Evolutionary conservation across 2,329 filamentous ascomycete species (phyloP).

Genomic region (Botrytis medusae): DNA sequence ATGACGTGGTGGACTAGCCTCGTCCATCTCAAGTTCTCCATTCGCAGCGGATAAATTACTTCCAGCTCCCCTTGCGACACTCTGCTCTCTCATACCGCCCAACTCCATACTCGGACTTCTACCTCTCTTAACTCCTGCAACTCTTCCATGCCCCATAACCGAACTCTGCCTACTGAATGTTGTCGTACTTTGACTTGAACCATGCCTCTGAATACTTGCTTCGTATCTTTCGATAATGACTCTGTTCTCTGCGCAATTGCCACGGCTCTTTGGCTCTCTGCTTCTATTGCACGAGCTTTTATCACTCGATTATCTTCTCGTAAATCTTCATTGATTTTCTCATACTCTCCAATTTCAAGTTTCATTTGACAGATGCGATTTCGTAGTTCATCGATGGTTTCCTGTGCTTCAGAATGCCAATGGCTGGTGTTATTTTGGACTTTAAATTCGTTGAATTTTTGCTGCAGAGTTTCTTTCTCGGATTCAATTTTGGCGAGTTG

Average conservation of each 20-base stretch:
- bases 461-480: neutral
- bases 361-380: neutral
- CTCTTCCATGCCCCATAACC: accelerated
- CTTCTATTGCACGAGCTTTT: too few species aligned
- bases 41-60: neutral
- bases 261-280: neutral
- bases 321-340: neutral
- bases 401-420: neutral
- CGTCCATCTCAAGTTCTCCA: neutral
- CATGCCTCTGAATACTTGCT: too few species aligned
- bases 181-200: too few species aligned
- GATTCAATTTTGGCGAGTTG: neutral
- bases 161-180: neutral
- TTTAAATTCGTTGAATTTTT: neutral
- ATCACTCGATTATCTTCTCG: too few species aligned
- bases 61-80: neutral
- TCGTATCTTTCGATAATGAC: too few species aligned
- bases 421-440: neutral
- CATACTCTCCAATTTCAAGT: too few species aligned
- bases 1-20: neutral
- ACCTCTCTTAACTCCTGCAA: neutral
- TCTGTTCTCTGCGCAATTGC: neutral
- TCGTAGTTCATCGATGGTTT: neutral
- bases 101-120: neutral
- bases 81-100: too few species aligned